Evolutionary conservation across 805 yeast genomes (phyloP).

Genomic region (Yarrowia divulgata): DNA sequence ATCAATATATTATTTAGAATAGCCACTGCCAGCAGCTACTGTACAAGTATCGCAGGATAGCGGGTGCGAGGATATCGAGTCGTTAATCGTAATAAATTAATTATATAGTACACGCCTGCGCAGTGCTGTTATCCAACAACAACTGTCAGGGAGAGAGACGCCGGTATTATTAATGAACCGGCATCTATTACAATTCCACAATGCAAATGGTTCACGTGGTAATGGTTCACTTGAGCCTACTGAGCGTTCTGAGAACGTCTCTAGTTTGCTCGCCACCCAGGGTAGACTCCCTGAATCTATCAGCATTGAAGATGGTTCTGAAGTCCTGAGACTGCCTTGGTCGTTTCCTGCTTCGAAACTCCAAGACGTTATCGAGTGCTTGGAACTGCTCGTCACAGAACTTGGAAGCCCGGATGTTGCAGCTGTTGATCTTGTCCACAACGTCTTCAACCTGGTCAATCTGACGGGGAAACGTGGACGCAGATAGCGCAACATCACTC

Average conservation of each 20-base stretch:
- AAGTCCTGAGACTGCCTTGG: conserved; percentile 37
- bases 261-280: conserved; percentile 18
- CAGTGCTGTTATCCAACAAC: background rate
- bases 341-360: conserved; percentile 13
- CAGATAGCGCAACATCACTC: conserved; percentile 4
- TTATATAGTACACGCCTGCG: conserved; percentile 35
- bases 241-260: conserved; percentile 32
- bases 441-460: conserved; percentile 42
- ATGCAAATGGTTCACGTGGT: conserved; percentile 1
- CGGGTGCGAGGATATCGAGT: background rate
- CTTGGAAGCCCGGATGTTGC: conserved; percentile 43
- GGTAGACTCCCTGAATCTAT: conserved; percentile 8
- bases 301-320: conserved; percentile 29
- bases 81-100: conserved; percentile 24
- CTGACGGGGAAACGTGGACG: conserved; percentile 19
- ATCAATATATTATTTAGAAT: conserved; percentile 5
- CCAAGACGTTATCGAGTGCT: conserved; percentile 34
- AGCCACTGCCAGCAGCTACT: no score
- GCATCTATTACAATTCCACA: background rate
- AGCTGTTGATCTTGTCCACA: conserved; percentile 43
- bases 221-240: conserved; percentile 17
- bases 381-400: conserved; percentile 42
- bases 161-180: background rate
- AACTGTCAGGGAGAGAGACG: conserved; percentile 1
- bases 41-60: no score